Percentiles rank a stretch among this genome's conserved stretches.
phyloP scores from a whole-genome alignment of 345 rosid genomes.

The Combretum micranthum region DNA sequence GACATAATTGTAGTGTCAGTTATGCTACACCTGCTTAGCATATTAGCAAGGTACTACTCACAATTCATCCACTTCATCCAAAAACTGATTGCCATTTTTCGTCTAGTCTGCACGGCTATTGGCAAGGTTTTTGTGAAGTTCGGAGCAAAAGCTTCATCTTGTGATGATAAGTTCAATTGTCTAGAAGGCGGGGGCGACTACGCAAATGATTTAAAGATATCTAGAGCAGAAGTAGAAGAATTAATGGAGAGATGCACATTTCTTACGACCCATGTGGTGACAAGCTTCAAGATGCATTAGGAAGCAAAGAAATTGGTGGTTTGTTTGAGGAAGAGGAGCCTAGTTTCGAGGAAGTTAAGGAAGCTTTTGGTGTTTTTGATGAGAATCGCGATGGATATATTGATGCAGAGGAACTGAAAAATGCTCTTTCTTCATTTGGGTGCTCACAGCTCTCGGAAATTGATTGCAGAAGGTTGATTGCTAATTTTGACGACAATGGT shows the following conservation, averaged over 20 bases:
- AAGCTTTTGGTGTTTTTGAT: constrained; percentile 50
- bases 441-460: constrained; percentile 29
- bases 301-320: constrained; percentile 17
- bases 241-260: constrained; percentile 26
- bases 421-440: constrained; percentile 30
- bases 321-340: constrained; percentile 41
- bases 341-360: constrained; percentile 32
- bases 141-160: constrained; percentile 2
- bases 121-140: too few species aligned
- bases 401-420: constrained; percentile 44
- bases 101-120: too few species aligned
- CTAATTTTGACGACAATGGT: constrained; percentile 35
- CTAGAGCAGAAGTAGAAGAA: constrained; percentile 23
- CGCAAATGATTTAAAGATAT: constrained; percentile 10
- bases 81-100: background rate
- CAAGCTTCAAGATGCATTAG: constrained; percentile 7
- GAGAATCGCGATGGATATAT: constrained; percentile 61
- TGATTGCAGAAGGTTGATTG: constrained; percentile 54
- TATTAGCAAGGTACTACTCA: constrained; percentile 21
- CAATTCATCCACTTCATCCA: constrained; percentile 15
- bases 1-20: constrained; percentile 15
- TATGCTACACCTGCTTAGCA: constrained; percentile 17
- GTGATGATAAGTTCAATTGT: constrained; percentile 1
- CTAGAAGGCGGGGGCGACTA: background rate
- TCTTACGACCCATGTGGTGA: constrained; percentile 1